A percentile compares a stretch with the other conserved stretches of the same genome.
phyloP scores from a whole-genome alignment of 2,329 filamentous ascomycete species.

The Phialophora tarda region DNA sequence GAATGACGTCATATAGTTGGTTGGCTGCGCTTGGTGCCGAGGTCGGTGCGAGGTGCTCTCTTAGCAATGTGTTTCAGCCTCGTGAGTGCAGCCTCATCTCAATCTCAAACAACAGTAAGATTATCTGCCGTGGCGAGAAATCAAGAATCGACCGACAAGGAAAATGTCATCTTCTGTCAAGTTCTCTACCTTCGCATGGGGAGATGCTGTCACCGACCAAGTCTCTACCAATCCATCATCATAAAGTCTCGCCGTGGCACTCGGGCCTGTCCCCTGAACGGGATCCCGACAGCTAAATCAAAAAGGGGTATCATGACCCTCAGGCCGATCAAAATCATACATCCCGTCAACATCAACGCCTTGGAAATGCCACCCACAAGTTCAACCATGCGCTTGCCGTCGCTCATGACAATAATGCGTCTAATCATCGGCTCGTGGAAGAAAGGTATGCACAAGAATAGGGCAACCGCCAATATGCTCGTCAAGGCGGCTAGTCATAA shows the following conservation, averaged over 20 bases:
- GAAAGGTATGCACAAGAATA: conserved; percentile 27
- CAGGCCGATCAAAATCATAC: conserved; percentile 41
- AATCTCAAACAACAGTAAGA: background rate
- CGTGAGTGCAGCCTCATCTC: background rate
- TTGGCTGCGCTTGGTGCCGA: background rate
- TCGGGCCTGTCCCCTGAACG: background rate
- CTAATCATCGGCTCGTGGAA: conserved; percentile 23
- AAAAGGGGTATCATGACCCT: conserved; percentile 33
- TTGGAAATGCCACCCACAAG: conserved; percentile 64
- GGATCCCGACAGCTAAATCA: background rate
- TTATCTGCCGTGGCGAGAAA: background rate
- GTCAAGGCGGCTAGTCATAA: conserved; percentile 49
- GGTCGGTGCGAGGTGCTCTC: no score
- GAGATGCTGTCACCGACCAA: background rate
- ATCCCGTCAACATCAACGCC: conserved; percentile 67
- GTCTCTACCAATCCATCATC: conserved; percentile 8
- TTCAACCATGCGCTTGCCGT: conserved; percentile 18
- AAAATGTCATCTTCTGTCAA: background rate
- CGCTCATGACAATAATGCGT: conserved; percentile 19
- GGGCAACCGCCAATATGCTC: conserved; percentile 14
- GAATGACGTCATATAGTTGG: background rate
- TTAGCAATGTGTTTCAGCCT: background rate
- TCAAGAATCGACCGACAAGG: background rate
- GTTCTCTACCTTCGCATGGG: background rate
- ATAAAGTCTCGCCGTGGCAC: background rate